Base-by-base conservation (phyloP, 495 filamentous ascomycete species). In the Ascodesmis nigricans region DNA sequence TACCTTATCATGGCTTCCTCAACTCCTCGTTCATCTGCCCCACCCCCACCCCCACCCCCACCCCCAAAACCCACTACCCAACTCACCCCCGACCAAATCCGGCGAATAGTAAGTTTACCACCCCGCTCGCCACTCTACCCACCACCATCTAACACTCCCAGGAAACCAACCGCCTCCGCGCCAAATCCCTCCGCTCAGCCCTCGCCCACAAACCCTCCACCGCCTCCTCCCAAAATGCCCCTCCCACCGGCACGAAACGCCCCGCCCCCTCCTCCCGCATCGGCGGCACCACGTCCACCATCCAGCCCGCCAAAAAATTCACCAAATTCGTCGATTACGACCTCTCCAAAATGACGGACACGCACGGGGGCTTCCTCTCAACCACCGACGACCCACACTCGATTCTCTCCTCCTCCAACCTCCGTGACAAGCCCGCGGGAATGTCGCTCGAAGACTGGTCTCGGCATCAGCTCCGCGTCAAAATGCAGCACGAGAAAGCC, bases 381-480 rank as follows among this genome's bases (percentile, higher is more conserved):
- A 61, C 64, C 0, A 75, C 82, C 40, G 87, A 97, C 49, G 87
- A 97, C 52, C 87, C 87, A 11, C 44, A 53, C 31, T 46, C 41
- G 1, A 30, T 29, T 2, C 49, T 53, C 21, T 22, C 29, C 31
- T 26, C 26, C 27, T 31, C 49, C 4, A 58, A 55, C 38, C 58
- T 50, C 2, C 69, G 71, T 14, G 67, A 77, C 49, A 87, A 78
- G 47, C 82, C 82, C 8, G 69, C 69, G 28, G 67, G 78, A 46
- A 92, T 97, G 83, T 80, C 79, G 28, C 57, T 81, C 37, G 78
- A 73, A 40, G 84, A 97, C 53, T 97, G 87, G 87, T 82, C 93
- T 43, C 56, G 75, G 31, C 61, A 78, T 36, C 78, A 83, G 45
- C 45, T 87, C 23, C 56, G 81, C 0, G 54, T 64, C 22, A 67